phyloP scores from a whole-genome alignment of 352 stramenopile genomes.

The Phytopythium mirpurense region DNA sequence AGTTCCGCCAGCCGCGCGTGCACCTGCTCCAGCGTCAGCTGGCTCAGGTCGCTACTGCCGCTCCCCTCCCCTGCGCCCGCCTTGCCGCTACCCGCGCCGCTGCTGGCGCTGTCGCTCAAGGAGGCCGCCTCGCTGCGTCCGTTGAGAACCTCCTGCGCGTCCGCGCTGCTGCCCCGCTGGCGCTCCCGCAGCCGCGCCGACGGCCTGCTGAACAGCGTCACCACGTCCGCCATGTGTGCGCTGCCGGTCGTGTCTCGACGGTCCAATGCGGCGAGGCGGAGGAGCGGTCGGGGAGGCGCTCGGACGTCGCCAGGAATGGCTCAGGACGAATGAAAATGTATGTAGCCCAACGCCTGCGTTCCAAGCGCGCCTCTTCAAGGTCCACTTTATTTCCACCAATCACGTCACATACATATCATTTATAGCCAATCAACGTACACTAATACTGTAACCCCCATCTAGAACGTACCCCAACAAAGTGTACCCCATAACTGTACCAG shows the following conservation, averaged over 20 bases:
- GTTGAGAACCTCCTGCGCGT: conserved; percentile 7
- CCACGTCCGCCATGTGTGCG: conserved; percentile 25
- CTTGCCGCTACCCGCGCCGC: background rate
- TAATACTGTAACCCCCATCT: no score
- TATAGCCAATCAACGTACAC: no score
- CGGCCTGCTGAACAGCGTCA: conserved; percentile 37
- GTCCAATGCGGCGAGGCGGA: no score
- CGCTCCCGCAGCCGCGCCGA: conserved; percentile 22
- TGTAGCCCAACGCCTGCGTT: no score
- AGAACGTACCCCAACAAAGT: no score
- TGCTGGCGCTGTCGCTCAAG: background rate
- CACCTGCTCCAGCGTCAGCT: conserved; percentile 43
- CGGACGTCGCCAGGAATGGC: no score
- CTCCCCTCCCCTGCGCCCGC: background rate
- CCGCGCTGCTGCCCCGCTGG: conserved; percentile 20
- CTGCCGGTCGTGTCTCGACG: background rate
- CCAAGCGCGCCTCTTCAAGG: no score
- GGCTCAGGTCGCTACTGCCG: background rate
- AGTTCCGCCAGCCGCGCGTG: conserved; percentile 39
- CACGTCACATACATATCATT: no score
- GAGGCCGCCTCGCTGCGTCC: background rate
- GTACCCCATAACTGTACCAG: no score
- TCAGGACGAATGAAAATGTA: no score
- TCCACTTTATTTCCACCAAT: no score
- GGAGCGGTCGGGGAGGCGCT: no score